phyloP scores from a whole-genome alignment of 306 rosid species.

The Cucurbita argyrosperma region DNA sequence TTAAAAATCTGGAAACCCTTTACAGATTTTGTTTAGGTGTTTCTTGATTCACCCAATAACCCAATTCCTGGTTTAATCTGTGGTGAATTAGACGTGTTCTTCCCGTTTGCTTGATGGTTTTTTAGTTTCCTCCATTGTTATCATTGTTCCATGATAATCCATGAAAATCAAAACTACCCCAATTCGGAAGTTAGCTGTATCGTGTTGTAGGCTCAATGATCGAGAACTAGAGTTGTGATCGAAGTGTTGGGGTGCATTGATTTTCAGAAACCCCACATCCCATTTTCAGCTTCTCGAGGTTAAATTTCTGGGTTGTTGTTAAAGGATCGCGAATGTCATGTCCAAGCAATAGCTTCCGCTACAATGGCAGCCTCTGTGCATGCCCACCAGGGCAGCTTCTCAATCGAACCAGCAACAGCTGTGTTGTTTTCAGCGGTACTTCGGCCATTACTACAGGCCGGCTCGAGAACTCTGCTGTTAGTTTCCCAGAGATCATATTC shows the following conservation, averaged over 20 bases:
- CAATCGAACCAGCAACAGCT: constrained; percentile 14
- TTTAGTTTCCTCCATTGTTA: background rate
- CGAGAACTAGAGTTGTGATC: background rate
- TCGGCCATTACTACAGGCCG: constrained; percentile 39
- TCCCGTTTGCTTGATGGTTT: background rate
- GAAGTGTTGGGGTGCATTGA: background rate
- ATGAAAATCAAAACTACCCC: background rate
- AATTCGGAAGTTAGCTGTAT: background rate
- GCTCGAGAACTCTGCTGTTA: constrained; percentile 30
- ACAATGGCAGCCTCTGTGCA: constrained; percentile 54
- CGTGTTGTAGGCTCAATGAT: background rate
- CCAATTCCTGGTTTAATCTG: background rate
- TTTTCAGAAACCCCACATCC: background rate
- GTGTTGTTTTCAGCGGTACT: constrained; percentile 31
- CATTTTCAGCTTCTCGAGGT: background rate
- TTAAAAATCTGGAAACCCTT: background rate
- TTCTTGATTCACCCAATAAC: background rate
- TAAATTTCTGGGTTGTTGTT: constrained; percentile 1
- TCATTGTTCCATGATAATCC: background rate
- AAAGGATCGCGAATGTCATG: constrained; percentile 37
- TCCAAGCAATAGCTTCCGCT: constrained; percentile 45
- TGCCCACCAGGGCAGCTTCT: constrained; percentile 60
- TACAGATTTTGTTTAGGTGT: background rate
- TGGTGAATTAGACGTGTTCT: background rate
- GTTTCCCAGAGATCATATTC: constrained; percentile 45